phyloP scores from a whole-genome alignment of 352 stramenopile genomes.

The Phytophthora constricta region DNA sequence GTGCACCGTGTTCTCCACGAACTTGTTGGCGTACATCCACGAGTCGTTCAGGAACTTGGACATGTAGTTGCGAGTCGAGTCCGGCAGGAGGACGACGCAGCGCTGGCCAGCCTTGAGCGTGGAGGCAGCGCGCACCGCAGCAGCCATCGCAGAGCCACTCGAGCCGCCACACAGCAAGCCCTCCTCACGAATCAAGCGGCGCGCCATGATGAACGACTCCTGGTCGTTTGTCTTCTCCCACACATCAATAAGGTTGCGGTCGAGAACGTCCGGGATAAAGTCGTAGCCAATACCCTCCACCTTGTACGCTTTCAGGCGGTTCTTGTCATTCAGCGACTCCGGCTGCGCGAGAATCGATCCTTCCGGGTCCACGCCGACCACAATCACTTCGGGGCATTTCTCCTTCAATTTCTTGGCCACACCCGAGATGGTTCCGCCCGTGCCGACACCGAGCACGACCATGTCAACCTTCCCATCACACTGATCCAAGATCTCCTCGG shows the following conservation, averaged over 20 bases:
- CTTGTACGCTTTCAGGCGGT: conserved; percentile 88
- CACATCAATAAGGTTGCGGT: conserved; percentile 90
- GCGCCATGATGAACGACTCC: conserved; percentile 95
- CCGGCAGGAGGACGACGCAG: conserved; percentile 94
- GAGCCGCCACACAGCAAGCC: conserved; percentile 95
- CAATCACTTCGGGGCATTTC: conserved; percentile 78
- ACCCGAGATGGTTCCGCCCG: conserved; percentile 95
- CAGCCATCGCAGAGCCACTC: conserved; percentile 88
- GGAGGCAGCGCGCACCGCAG: conserved; percentile 82
- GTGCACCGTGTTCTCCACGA: conserved; percentile 71
- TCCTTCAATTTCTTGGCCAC: conserved; percentile 95
- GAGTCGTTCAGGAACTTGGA: conserved; percentile 96
- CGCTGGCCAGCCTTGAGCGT: conserved; percentile 87
- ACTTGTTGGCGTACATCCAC: conserved; percentile 91
- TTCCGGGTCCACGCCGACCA: conserved; percentile 92
- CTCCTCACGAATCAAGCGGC: conserved; percentile 94
- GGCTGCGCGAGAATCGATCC: conserved; percentile 94
- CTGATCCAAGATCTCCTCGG: conserved; percentile 94
- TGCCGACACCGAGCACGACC: conserved; percentile 94
- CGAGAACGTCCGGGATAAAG: conserved; percentile 95
- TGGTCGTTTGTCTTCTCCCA: conserved; percentile 96
- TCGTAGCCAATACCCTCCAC: conserved; percentile 98
- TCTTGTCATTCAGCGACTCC: conserved; percentile 92
- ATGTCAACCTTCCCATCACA: conserved; percentile 95
- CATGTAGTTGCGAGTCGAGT: conserved; percentile 98